phyloP scores from a whole-genome alignment of 2,329 filamentous ascomycete genomes.

The Coniochaeta sp. region DNA sequence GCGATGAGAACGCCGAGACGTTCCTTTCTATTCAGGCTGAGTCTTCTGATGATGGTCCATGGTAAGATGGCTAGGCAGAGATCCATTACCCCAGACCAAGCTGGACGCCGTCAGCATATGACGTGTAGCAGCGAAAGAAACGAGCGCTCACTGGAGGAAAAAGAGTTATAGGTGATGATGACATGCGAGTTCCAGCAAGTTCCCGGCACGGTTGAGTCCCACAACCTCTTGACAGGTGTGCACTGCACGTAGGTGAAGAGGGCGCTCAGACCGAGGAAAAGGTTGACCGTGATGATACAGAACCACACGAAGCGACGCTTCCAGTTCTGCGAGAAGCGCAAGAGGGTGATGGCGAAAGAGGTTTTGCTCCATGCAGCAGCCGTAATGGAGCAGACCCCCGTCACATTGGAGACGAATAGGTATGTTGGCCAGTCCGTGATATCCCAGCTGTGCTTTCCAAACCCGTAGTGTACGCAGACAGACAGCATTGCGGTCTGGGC shows the following conservation, averaged over 20 bases:
- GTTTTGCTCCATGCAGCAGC: constrained; percentile 25
- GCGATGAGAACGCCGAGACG: constrained; percentile 19
- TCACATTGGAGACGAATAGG: constrained; percentile 9
- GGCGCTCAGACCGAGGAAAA: constrained; percentile 16
- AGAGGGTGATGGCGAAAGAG: constrained; percentile 25
- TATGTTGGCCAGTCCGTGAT: constrained; percentile 3
- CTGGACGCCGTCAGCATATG: background rate
- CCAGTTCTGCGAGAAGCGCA: constrained; percentile 20
- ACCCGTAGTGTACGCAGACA: constrained; percentile 1
- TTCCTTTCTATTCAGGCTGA: constrained; percentile 20
- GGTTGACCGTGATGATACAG: constrained; percentile 23
- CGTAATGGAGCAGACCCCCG: constrained; percentile 17
- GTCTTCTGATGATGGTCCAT: constrained; percentile 19
- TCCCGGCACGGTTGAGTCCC: constrained; percentile 14
- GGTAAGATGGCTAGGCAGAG: constrained; percentile 18
- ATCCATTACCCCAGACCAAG: constrained; percentile 14
- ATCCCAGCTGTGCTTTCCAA: constrained; percentile 6
- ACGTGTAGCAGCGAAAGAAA: background rate
- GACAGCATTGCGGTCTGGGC: constrained; percentile 2
- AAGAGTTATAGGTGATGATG: constrained; percentile 13
- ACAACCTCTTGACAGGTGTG: constrained; percentile 15
- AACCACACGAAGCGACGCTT: constrained; percentile 19
- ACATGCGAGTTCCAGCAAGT: constrained; percentile 16
- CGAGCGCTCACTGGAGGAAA: constrained; percentile 11
- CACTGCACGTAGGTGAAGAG: constrained; percentile 18